A percentile compares a stretch with the other conserved stretches of the same genome.
phyloP scores from a whole-genome alignment of 2,329 filamentous ascomycete genomes.

The Albophoma yamanashiensis region DNA sequence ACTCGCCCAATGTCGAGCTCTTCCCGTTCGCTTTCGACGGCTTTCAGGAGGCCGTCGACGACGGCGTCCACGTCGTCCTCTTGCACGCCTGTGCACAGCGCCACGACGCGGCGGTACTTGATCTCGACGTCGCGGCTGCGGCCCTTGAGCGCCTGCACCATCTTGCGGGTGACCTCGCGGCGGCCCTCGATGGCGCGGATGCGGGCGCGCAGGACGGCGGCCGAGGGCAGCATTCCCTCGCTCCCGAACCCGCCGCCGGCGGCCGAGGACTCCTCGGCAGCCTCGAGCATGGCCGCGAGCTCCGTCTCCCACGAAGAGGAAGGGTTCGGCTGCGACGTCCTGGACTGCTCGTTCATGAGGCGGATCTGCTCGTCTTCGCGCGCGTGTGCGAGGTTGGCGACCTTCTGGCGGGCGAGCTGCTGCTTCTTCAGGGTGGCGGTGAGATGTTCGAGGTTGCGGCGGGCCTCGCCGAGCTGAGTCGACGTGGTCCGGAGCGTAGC shows the following conservation, averaged over 20 bases:
- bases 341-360: constrained; percentile 29
- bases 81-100: constrained; percentile 70
- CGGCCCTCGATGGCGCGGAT: constrained; percentile 60
- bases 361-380: constrained; percentile 57
- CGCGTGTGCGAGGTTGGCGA: constrained; percentile 67
- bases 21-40: constrained; percentile 77
- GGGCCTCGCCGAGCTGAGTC: constrained; percentile 65
- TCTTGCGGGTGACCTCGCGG: constrained; percentile 54
- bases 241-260: constrained; percentile 23
- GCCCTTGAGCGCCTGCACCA: constrained; percentile 61
- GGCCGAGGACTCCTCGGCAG: constrained; percentile 23
- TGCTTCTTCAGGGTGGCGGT: constrained; percentile 54
- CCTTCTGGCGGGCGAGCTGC: constrained; percentile 58
- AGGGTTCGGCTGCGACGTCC: constrained; percentile 31
- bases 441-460: constrained; percentile 60
- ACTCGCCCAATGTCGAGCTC: constrained; percentile 69
- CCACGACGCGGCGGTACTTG: constrained; percentile 81
- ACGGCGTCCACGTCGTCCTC: constrained; percentile 73
- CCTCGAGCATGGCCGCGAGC: constrained; percentile 34
- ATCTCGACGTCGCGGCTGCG: constrained; percentile 75
- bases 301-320: constrained; percentile 44
- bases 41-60: constrained; percentile 69
- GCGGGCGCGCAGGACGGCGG: constrained; percentile 52
- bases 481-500: constrained; percentile 71
- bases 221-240: constrained; percentile 42